phyloP scores from a whole-genome alignment of 495 filamentous ascomycete species.

The Cryomyces minteri region DNA sequence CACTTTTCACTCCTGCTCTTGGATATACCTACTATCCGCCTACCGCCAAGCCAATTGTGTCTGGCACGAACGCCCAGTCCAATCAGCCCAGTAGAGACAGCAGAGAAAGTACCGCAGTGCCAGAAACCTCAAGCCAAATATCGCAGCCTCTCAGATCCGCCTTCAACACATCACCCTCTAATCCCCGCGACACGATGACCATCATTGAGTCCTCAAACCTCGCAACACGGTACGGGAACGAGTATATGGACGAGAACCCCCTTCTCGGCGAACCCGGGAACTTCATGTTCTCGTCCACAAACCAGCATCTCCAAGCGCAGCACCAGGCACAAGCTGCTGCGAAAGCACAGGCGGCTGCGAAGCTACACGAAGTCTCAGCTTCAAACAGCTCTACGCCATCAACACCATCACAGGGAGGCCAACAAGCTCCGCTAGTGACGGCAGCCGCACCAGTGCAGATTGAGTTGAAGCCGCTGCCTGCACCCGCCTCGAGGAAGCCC shows the following conservation, averaged over 20 bases:
- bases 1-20: constrained; percentile 51
- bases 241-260: constrained; percentile 86
- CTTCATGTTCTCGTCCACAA: constrained; percentile 54
- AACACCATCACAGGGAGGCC: constrained; percentile 1
- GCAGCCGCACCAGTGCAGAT: not conserved
- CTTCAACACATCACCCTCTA: not conserved
- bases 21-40: constrained; percentile 58
- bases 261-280: constrained; percentile 69
- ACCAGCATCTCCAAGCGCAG: constrained; percentile 3
- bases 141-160: not conserved
- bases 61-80: constrained; percentile 26
- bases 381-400: not conserved
- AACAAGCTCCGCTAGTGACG: constrained; percentile 9
- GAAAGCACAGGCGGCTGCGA: not conserved
- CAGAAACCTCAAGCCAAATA: not conserved
- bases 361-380: not conserved
- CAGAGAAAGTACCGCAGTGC: not conserved
- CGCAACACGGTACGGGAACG: constrained; percentile 18
- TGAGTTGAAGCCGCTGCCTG: not conserved
- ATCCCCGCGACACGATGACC: constrained; percentile 6
- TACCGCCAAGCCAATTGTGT: constrained; percentile 17
- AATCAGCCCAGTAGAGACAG: not conserved
- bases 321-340: constrained; percentile 3
- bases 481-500: constrained; percentile 4
- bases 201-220: constrained; percentile 12